Evolutionary conservation across 257 asterid species (phyloP).

Genomic region (Solanum bulbocastanum): DNA sequence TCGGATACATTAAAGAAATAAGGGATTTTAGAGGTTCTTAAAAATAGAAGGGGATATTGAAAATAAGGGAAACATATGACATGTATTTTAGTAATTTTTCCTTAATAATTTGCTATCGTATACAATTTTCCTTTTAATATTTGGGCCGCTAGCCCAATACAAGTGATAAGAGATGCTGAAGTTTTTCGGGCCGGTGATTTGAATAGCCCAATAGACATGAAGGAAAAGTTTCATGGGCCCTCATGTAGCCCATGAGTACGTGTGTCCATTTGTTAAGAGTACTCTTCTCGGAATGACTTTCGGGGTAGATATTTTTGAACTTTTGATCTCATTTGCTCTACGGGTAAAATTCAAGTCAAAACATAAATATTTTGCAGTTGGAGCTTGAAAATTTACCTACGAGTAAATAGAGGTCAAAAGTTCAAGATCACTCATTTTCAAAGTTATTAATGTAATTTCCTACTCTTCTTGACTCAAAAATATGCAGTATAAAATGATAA

Average conservation of each 20-base stretch:
- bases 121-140: background rate
- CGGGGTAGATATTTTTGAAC: background rate
- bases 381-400: background rate
- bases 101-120: too few relatives aligned
- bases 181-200: background rate
- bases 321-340: background rate
- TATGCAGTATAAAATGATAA: background rate
- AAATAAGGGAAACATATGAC: too few relatives aligned
- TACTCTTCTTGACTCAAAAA: background rate
- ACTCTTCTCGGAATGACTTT: background rate
- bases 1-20: too few relatives aligned
- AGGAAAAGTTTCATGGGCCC: background rate
- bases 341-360: background rate
- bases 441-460: background rate
- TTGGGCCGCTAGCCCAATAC: background rate
- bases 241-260: background rate
- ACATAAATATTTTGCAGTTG: background rate
- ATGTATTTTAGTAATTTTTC: too few relatives aligned
- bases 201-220: background rate
- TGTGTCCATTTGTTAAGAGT: background rate
- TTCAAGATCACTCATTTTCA: background rate
- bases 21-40: too few relatives aligned
- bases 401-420: background rate
- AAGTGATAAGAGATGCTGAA: background rate
- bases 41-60: too few relatives aligned